These are phyloP conservation scores for Epichloe aotearoae DNA, from an alignment of 2,329 filamentous ascomycete genomes.

Conservation along the genomic window DNA sequence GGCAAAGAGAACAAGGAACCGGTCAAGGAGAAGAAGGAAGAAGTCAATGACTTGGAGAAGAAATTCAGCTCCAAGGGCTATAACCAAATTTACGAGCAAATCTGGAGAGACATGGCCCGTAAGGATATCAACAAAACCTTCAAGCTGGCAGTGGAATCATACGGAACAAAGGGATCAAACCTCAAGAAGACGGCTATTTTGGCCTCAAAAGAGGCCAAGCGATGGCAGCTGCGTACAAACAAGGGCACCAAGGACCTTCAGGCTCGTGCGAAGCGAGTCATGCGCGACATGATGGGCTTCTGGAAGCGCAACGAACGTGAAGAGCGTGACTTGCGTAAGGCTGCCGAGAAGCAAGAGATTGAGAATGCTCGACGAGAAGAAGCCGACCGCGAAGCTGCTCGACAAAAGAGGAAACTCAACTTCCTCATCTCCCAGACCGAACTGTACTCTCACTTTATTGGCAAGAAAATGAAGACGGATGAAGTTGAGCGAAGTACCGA, in stretches of 20 bases:
- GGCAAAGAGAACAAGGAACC: conserved; percentile 28
- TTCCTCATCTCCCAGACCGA: conserved; percentile 99
- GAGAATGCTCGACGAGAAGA: conserved; percentile 95
- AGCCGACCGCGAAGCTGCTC: conserved; percentile 90
- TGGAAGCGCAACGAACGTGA: conserved; percentile 99
- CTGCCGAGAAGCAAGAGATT: conserved; percentile 88
- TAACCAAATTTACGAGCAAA: conserved; percentile 94
- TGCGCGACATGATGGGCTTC: conserved; percentile 99
- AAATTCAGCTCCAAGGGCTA: conserved; percentile 82
- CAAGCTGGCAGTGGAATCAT: conserved; percentile 75
- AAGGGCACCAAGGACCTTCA: conserved; percentile 98
- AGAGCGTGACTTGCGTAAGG: conserved; percentile 85
- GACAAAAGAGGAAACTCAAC: conserved; percentile 97
- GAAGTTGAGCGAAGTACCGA: conserved; percentile 87
- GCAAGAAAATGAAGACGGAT: conserved; percentile 97
- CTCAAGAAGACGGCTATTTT: conserved; percentile 94
- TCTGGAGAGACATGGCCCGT: conserved; percentile 85
- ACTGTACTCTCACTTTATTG: conserved; percentile 97
- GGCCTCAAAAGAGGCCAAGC: conserved; percentile 89
- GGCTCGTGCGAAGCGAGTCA: conserved; percentile 89
- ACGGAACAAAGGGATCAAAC: conserved; percentile 82
- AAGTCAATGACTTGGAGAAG: conserved; percentile 42
- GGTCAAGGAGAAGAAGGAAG: conserved; percentile 38
- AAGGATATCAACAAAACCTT: conserved; percentile 91
- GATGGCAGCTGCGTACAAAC: conserved; percentile 96